Conservation (phyloP, 768 basidiomycete genomes). For the Grammothele lineata region DNA sequence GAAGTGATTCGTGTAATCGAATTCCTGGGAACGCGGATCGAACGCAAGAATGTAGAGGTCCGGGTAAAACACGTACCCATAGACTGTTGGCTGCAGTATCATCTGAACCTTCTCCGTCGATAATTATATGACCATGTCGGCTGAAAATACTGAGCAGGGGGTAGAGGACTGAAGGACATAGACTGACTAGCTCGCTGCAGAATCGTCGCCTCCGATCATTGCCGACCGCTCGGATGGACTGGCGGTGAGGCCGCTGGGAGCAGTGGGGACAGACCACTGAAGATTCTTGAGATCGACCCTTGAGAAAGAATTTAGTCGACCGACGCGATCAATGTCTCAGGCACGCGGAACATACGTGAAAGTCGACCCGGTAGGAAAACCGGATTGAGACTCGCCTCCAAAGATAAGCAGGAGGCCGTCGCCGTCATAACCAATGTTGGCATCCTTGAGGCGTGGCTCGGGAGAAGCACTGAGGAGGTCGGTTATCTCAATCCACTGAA, state of each 20-base stretch:
- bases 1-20: slow-evolving; percentile 69
- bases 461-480: slow-evolving; percentile 48
- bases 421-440: slow-evolving; percentile 57
- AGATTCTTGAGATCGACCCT: slow-evolving; percentile 63
- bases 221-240: slow-evolving; percentile 61
- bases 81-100: slow-evolving; percentile 57
- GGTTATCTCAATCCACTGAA: slow-evolving; percentile 72
- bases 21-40: slow-evolving; percentile 56
- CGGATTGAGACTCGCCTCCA: slow-evolving; percentile 68
- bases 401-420: slow-evolving; percentile 65
- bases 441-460: slow-evolving; percentile 65
- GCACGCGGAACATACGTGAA: slow-evolving; percentile 48
- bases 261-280: slow-evolving; percentile 54
- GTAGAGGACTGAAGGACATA: slow-evolving; percentile 4
- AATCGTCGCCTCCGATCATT: slow-evolving; percentile 62
- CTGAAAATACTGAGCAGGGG: slow-evolving; percentile 32
- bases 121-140: slow-evolving; percentile 68
- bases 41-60: slow-evolving; percentile 10
- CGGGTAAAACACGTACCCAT: slow-evolving; percentile 56
- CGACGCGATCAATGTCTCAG: not conserved
- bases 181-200: slow-evolving; percentile 79
- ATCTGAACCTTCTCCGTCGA: slow-evolving; percentile 62
- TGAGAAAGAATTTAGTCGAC: slow-evolving; percentile 8
- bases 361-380: slow-evolving; percentile 56
- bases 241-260: slow-evolving; percentile 42